Base-by-base conservation (phyloP, 2,329 filamentous ascomycete species). In the Dothideomycetes sp. region DNA sequence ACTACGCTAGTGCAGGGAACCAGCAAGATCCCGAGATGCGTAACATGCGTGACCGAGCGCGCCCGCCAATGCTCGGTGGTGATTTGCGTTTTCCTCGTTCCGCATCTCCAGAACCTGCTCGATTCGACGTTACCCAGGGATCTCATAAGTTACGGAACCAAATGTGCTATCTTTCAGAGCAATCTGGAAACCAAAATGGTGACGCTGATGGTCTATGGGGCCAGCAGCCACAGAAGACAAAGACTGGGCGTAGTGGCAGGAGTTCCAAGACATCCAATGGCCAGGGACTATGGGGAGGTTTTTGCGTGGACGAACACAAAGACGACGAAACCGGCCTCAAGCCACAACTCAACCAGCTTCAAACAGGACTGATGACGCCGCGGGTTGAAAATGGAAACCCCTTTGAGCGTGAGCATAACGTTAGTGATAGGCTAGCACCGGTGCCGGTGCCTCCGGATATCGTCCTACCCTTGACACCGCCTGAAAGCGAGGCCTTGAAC, bases 11-110 rank as follows among this genome's bases (percentile, higher is more conserved):
- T 5, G 39, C 37, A n/a, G 29, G 16, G 22, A 36, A 34, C 10
- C 49, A 60, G 37, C 57, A 53, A 31, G 62, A 68, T 40, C 50
- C 48, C 15, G 65, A 68, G 42, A 47, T 75, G 30, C 63, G 69
- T 45, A 66, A 68, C 18, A 73, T 77, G 64, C 69, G 69, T 16
- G 78, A 77, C 44, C 66, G 68, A 32, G 71, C 72, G 18, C 73
- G 70, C 31, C 89, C 89, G 31, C 89, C 89, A 8, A 93, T 96
- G 87, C 75, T 94, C 9, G 89, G 89, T 41, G 65, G 69, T 42
- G 83, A 94, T 49, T 73, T 96, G 40, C 68, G 71, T 18, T 94
- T 95, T 57, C 84, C 86, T 24, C 75, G 74, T 56, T 94, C 86
- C 56, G 70, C 73, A 8, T 94, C 88, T 18, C 89, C 89, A 4